These are phyloP conservation scores for Pterocarpus santalinus DNA, from an alignment of 306 rosid species.

Conservation along the genomic window DNA sequence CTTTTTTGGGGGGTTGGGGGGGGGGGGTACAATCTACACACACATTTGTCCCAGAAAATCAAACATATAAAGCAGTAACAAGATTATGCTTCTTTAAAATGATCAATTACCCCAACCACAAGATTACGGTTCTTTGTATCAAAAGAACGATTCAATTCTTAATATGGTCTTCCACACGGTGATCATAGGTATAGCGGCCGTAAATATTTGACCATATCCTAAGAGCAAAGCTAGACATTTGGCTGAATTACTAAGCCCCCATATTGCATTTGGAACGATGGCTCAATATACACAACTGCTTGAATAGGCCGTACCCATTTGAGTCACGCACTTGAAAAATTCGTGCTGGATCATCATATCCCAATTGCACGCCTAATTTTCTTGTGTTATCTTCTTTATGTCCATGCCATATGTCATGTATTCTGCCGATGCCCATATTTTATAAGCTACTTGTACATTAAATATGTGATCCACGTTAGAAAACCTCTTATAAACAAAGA, in stretches of 20 bases:
- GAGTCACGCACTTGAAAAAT: not conserved
- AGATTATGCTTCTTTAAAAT: no score
- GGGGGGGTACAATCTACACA: no score
- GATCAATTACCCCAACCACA: no score
- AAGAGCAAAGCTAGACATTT: not conserved
- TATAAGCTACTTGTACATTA: not conserved
- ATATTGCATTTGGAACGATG: not conserved
- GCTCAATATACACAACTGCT: not conserved
- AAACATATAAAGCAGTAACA: no score
- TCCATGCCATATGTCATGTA: conserved; percentile 1
- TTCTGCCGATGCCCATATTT: not conserved
- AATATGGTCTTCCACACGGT: no score
- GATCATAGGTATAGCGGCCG: not conserved
- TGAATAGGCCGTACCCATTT: conserved; percentile 3
- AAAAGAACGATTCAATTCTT: no score
- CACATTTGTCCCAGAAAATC: no score
- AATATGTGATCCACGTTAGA: conserved; percentile 16
- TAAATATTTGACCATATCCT: not conserved
- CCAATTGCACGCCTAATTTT: not conserved
- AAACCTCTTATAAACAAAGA: not conserved
- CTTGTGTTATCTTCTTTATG: not conserved
- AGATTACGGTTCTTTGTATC: no score
- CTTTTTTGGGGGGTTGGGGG: no score
- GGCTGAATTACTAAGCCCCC: not conserved
- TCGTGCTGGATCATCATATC: not conserved